Evolutionary conservation across 257 asterid species (phyloP).

Genomic region (Nicotiana knightiana): DNA sequence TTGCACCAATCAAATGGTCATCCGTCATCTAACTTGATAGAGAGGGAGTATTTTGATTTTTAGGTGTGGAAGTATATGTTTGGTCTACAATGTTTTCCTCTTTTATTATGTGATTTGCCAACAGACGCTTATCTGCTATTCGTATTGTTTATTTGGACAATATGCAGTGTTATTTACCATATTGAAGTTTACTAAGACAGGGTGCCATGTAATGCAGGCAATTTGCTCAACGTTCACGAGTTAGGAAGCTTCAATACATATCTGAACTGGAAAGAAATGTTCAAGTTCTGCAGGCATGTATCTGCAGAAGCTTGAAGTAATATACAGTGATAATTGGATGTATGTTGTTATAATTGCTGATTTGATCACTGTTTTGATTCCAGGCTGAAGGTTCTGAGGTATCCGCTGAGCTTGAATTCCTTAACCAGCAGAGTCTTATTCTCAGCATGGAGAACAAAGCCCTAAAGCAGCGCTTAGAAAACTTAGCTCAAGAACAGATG

Average conservation of each 20-base stretch:
- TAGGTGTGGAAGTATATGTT: neutral
- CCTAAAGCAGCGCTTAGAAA: conserved; percentile 77
- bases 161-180: neutral
- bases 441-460: conserved; percentile 89
- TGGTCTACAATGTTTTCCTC: neutral
- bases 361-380: conserved; percentile 17
- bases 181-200: neutral
- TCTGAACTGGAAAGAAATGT: conserved; percentile 87
- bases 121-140: neutral
- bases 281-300: conserved; percentile 77
- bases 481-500: conserved; percentile 77
- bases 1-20: neutral
- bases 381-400: conserved; percentile 84
- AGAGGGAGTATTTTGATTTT: neutral
- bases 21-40: neutral
- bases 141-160: neutral
- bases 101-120: neutral
- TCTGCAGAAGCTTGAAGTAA: conserved; percentile 9
- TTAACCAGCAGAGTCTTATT: conserved; percentile 77
- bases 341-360: conserved; percentile 12
- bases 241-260: conserved; percentile 86
- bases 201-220: conserved; percentile 55
- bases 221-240: conserved; percentile 97
- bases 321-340: neutral
- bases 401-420: conserved; percentile 84